A percentile compares a stretch with the other conserved stretches of the same genome.
Conservation (phyloP, 106 monocot species). For the Dioscorea dumetorum region DNA sequence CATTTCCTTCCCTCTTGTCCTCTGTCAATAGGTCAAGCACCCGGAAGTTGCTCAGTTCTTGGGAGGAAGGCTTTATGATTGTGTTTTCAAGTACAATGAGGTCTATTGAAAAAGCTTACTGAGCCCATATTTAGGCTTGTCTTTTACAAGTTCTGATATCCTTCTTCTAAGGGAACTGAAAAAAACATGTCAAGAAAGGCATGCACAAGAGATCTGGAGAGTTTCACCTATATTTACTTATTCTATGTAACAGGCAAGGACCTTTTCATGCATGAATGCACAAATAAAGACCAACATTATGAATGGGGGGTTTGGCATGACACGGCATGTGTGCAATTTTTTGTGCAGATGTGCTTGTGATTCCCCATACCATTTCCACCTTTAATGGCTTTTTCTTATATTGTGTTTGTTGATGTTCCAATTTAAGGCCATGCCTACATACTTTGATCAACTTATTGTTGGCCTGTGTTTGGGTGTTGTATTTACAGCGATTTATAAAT, state of each 20-base stretch:
- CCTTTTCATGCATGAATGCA: not conserved
- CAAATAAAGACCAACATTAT: not conserved
- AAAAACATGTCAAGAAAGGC: not conserved
- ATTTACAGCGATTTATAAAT: too few species aligned
- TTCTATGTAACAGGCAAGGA: not conserved
- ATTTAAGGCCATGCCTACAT: too few species aligned
- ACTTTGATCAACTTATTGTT: too few species aligned
- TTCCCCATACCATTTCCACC: not conserved
- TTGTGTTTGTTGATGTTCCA: too few species aligned
- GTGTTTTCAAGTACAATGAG: conserved; percentile 92
- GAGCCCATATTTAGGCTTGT: not conserved
- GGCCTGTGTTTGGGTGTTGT: too few species aligned
- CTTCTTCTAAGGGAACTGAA: not conserved
- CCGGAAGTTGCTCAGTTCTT: conserved; percentile 95
- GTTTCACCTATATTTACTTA: not conserved
- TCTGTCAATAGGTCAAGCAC: conserved; percentile 71
- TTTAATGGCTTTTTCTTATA: too few species aligned
- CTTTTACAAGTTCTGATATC: not conserved
- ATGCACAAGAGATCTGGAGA: not conserved
- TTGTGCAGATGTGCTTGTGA: not conserved
- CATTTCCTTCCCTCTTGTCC: not conserved
- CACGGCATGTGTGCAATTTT: not conserved
- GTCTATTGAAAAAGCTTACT: conserved; percentile 35
- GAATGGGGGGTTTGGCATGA: not conserved
- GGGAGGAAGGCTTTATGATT: conserved; percentile 93